Percentiles rank a stretch among this genome's conserved stretches.
Conservation (phyloP, 495 filamentous ascomycete genomes). For the Entonaema liquescens region DNA sequence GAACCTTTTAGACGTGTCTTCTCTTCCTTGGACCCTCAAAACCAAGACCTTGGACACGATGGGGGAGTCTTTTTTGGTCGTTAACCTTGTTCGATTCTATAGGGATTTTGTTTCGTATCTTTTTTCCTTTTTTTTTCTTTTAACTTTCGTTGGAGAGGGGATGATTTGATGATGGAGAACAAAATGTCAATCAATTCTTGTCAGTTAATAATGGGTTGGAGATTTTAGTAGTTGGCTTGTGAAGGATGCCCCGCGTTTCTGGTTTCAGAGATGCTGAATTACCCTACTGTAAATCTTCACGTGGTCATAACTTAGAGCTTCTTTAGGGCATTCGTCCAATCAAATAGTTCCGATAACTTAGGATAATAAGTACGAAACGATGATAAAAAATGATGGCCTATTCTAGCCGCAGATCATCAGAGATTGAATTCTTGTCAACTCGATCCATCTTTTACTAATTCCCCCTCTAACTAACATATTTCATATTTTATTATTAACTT, state of each 20-base stretch:
- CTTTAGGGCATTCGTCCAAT: slow-evolving; percentile 8
- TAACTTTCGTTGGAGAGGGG: slow-evolving; percentile 19
- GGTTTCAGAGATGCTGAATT: slow-evolving; percentile 8
- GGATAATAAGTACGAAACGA: slow-evolving; percentile 32
- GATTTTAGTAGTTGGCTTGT: slow-evolving; percentile 22
- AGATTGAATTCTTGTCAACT: slow-evolving; percentile 29
- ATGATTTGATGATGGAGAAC: slow-evolving; percentile 33
- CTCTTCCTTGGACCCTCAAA: slow-evolving; percentile 32
- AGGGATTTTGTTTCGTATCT: neutral
- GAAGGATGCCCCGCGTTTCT: slow-evolving; percentile 35
- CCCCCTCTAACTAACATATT: neutral
- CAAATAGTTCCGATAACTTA: slow-evolving; percentile 10
- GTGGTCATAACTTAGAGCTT: slow-evolving; percentile 23
- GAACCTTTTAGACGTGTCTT: slow-evolving; percentile 39
- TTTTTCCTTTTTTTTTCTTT: slow-evolving; percentile 1
- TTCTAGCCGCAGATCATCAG: slow-evolving; percentile 23
- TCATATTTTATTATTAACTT: no score
- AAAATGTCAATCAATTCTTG: neutral
- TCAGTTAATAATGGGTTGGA: neutral
- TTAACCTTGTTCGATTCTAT: neutral
- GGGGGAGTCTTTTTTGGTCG: neutral
- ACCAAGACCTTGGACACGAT: neutral
- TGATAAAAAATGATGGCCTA: slow-evolving; percentile 3
- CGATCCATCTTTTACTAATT: slow-evolving; percentile 13
- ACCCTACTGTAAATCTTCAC: slow-evolving; percentile 18